These are phyloP conservation scores for Pichia cephalocereana DNA, from an alignment of 805 yeast genomes.

Conservation along the genomic window DNA sequence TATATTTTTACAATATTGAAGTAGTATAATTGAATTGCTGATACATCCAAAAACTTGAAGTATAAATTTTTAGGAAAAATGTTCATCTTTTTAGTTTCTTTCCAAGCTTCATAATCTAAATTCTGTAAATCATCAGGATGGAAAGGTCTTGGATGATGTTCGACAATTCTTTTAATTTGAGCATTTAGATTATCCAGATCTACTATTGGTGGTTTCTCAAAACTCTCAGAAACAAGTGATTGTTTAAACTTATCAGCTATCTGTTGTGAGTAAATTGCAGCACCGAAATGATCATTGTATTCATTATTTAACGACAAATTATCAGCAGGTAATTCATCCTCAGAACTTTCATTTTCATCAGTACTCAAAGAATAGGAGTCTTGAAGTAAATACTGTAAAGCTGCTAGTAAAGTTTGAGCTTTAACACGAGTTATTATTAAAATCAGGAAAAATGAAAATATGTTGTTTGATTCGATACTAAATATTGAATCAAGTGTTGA, in stretches of 20 bases:
- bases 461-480: slow-evolving; percentile 2
- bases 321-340: neutral
- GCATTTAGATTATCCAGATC: slow-evolving; percentile 15
- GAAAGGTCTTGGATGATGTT: slow-evolving; percentile 28
- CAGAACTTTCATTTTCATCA: neutral
- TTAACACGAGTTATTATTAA: slow-evolving; percentile 7
- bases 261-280: neutral
- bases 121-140: slow-evolving; percentile 32
- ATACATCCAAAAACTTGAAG: slow-evolving; percentile 52
- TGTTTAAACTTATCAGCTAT: slow-evolving; percentile 3
- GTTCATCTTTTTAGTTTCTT: slow-evolving; percentile 23
- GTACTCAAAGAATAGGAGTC: slow-evolving; percentile 4
- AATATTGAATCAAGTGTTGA: slow-evolving; percentile 18
- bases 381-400: slow-evolving; percentile 7
- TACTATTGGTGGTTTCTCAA: slow-evolving; percentile 21
- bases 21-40: slow-evolving; percentile 37
- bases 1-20: slow-evolving; percentile 38
- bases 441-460: slow-evolving; percentile 7
- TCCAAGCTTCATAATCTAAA: slow-evolving; percentile 37
- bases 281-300: neutral
- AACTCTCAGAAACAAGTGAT: slow-evolving; percentile 6
- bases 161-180: slow-evolving; percentile 17
- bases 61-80: slow-evolving; percentile 27
- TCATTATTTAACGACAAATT: neutral
- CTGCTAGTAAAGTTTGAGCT: slow-evolving; percentile 13